Base-by-base conservation (phyloP, 805 yeast species). In the Saturnispora galanensis region DNA sequence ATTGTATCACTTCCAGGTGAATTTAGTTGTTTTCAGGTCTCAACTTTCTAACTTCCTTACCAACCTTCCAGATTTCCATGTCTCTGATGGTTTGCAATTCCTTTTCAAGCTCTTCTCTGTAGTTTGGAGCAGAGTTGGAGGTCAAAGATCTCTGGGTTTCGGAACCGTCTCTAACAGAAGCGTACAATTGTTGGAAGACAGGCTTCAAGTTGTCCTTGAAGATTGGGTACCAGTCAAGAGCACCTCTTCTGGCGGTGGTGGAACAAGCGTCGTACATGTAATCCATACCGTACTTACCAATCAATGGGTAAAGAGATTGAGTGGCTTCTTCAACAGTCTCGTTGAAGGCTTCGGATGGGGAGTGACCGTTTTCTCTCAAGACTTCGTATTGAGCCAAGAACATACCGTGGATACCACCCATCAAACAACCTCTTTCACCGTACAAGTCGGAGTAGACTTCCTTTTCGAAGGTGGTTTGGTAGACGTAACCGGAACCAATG, bases 391-490 rank as follows among this genome's bases (percentile, higher is more conserved):
- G 98, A 60, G 98, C 98, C 65, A 93, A 81, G 93, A 93, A 93
- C 97, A 93, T 93, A 81, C 98, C 98, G 79, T 93, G 98, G 77
- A 93, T 90, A 81, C 97, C 97, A 70, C 97, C 98, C 98, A 90
- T 93, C 60, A 93, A 78, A 76, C 97, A 93, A 68, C 98, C 98
- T 79, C 98, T 87, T 81, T 93, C 98, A 76, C 98, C 98, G 77
- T 93, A 93, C 66, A 93, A 77, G 71, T 93, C 98, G 55, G 97
- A 89, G 87, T 84, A 87, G 65, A 93, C 98, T 77, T 93, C 98
- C 75, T 82, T 88, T 77, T 94, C 96, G 65, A 94, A 94, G 56
- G 98, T 93, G 74, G 98, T 93, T 77, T 93, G 87, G 87, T 93
- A 93, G 61, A 93, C 96, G 84, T 93, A 93, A 71, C 98, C 98